phyloP scores from a whole-genome alignment of 192 early-diverging fungal species.

The Entomortierella beljakovae region DNA sequence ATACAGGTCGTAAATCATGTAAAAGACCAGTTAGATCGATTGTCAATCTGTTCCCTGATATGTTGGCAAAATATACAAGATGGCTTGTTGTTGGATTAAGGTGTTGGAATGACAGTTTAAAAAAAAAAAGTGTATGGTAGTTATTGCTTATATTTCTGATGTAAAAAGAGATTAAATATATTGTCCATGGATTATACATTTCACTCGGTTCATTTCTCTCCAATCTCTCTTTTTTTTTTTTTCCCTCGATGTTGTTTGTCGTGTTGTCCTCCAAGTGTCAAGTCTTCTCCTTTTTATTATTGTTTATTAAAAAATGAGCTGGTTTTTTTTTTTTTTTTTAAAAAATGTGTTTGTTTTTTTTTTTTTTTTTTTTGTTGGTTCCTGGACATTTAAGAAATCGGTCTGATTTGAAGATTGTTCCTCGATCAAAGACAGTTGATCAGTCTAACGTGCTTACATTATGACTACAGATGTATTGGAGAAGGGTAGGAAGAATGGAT shows the following conservation, averaged over 20 bases:
- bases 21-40: background rate
- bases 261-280: slow-evolving; percentile 1
- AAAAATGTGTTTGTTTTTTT: background rate
- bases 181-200: no score
- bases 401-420: background rate
- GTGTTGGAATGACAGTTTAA: no score
- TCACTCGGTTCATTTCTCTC: slow-evolving; percentile 1
- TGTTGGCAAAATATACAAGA: no score
- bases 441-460: slow-evolving; percentile 28
- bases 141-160: no score
- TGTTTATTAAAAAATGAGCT: background rate
- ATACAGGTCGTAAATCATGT: background rate
- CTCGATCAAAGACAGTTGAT: background rate
- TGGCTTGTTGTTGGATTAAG: no score
- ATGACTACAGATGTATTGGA: slow-evolving; percentile 15
- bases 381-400: background rate
- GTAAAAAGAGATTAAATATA: no score
- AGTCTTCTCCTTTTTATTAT: background rate
- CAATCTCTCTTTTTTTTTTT: background rate
- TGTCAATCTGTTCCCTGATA: background rate
- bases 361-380: background rate
- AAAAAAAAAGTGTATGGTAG: no score
- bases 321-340: background rate
- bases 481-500: slow-evolving; percentile 12
- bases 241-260: background rate